Evolutionary conservation across 164 flowering plant species (phyloP), one percentile per base, ranked within the genome.

Genomic region (Warburgia ugandensis): DNA sequence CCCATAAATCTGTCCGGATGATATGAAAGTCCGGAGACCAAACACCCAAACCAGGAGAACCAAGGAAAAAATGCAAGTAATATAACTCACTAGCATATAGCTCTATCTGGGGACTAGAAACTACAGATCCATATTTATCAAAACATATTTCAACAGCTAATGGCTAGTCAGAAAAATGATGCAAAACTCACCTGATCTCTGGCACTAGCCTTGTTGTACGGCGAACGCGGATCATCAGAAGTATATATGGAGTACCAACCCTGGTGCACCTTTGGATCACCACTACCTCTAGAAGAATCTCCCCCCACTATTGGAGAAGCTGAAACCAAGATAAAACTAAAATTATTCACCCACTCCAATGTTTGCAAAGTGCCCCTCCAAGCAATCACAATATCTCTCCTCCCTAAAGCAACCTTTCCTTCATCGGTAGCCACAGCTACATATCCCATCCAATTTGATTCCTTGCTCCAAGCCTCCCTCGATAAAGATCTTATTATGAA

Each of bases 371-470:
- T 55, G 11, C 83, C 79, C 56, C 83, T 70, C 83, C 76, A 70
- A 5, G 68, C 70, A 27, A 78, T 46, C 59, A 78, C 61, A 33
- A 75, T 67, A n/a, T 73, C 78, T 46, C 77, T 75, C 68, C 67
- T 75, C 63, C 55, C 79, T 60, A 59, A 52, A 21, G 28, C 51
- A 45, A 17, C 45, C 55, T 56, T 57, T 20, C 80, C 76, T 35
- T 78, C 76, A 42, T 81, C 84, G 0, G 76, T 76, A 7, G 77
- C 78, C 53, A 78, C 87, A 1, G 83, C 87, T 5, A 81, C 67
- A 8, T 56, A 75, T 36, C 83, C 83, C 19, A 78, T 78, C 66
- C 68, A 78, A 46, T 78, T 78, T 6, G 73, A 69, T 48, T 73
- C 78, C 48, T 43, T 55, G 14, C 63, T 47, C 77, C 77, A 73